These are phyloP conservation scores for Pseudozyma sp. DNA, from an alignment of 1,284 basidiomycete species.

Conservation along the genomic window DNA sequence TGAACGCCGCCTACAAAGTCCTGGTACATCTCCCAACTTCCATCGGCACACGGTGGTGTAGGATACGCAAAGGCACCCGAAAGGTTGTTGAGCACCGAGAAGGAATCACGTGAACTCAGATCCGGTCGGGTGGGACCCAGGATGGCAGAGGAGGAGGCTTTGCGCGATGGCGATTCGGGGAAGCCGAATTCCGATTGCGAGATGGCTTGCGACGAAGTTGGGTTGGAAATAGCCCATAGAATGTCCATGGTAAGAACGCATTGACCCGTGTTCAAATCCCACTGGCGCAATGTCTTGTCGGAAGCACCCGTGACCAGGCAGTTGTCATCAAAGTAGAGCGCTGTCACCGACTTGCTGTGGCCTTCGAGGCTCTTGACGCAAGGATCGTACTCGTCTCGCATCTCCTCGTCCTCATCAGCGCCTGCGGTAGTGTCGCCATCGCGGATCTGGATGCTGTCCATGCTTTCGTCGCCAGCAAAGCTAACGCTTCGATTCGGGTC, in stretches of 20 bases:
- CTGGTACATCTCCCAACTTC: conserved; percentile 91
- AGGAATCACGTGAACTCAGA: conserved; percentile 36
- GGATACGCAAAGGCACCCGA: conserved; percentile 75
- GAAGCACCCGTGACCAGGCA: conserved; percentile 95
- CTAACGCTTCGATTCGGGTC: conserved; percentile 18
- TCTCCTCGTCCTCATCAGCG: conserved; percentile 71
- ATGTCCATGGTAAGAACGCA: conserved; percentile 99
- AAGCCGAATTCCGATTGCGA: conserved; percentile 59
- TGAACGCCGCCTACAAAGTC: conserved; percentile 98
- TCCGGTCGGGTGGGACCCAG: conserved; percentile 40
- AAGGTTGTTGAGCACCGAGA: conserved; percentile 57
- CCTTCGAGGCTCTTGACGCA: conserved; percentile 86
- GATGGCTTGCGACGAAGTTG: conserved; percentile 74
- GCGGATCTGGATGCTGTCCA: conserved; percentile 45
- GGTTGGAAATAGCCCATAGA: conserved; percentile 97
- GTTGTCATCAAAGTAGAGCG: conserved; percentile 93
- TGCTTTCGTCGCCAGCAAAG: conserved; percentile 32
- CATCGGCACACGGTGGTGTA: conserved; percentile 87
- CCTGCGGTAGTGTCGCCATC: conserved; percentile 29
- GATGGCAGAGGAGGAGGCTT: conserved; percentile 44
- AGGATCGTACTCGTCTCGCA: conserved; percentile 70
- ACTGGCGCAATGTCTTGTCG: conserved; percentile 97
- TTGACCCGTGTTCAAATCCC: conserved; percentile 96
- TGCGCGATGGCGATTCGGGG: conserved; percentile 71
- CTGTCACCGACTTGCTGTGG: conserved; percentile 89